Base-by-base conservation (phyloP, 73 alveolate species). In the Blepharisma stoltei region DNA sequence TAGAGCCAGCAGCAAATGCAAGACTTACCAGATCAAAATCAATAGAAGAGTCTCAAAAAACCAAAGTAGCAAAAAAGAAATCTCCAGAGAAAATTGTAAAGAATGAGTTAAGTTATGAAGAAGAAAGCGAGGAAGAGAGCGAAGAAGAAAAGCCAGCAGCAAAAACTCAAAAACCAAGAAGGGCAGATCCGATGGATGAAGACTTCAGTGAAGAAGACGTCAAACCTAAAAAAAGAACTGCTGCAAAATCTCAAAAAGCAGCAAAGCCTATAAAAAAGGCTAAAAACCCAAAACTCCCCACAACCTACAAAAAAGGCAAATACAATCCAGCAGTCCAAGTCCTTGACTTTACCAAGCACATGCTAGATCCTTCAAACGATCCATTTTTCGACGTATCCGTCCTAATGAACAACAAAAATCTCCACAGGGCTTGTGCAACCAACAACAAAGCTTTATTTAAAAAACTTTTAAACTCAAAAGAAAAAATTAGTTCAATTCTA, bases 401-500 rank as follows among this genome's bases (percentile, higher is more conserved):
- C 25, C 6, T 54, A 54, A 49, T 76, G 21, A 18, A 65, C 54
- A 90, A 88, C 67, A 55, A 70, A 68, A 78, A 81, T n/a, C 78
- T 73, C 50, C 84, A 44, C 23, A 18, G 79, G 3, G 79, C 79
- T 44, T 47, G 11, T 9, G 43, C 27, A 9, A 69, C 55, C 0
- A 43, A 43, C 2, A 69, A 69, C 4, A 18, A 38, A n/a, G 75
- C 20, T 14, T 5, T 69, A 9, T 69, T 69, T 6, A 46, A 69
- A 25, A 7, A 18, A 9, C n/a, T 69, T 3, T 7, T 69, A 25
- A 69, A 69, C 2, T 14, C 67, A 11, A 46, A 5, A 14, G 32
- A 69, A 43, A 69, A 69, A 69, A 46, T 69, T 38, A 84, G 95
- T 54, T 46, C 91, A 11, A 54, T 95, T 54, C 60, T 84, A 7